These are phyloP conservation scores for Bertia moriformis DNA, from an alignment of 2,329 filamentous ascomycete genomes.

Conservation along the genomic window DNA sequence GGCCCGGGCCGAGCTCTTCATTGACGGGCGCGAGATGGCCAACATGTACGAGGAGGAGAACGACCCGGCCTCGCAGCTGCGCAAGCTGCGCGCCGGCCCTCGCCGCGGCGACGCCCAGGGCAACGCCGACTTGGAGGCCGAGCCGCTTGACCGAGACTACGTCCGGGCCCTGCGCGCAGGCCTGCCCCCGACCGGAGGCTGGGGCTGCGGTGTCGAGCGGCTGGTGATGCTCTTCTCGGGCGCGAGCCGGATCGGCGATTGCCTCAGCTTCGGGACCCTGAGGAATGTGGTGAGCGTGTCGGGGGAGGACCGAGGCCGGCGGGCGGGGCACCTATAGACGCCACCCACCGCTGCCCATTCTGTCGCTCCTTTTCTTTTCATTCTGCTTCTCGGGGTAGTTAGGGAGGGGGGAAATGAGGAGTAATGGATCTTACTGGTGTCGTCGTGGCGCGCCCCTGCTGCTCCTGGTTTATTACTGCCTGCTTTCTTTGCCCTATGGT, in stretches of 20 bases:
- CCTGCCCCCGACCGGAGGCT: conserved; percentile 83
- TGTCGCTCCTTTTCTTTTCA: too few relatives aligned
- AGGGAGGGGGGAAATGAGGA: too few relatives aligned
- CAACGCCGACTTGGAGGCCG: conserved; percentile 26
- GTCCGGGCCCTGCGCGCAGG: conserved; percentile 74
- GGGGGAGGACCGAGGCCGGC: too few relatives aligned
- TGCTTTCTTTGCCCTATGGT: too few relatives aligned
- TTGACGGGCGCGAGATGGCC: conserved; percentile 66
- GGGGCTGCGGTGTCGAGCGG: conserved; percentile 86
- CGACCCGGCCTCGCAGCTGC: conserved; percentile 68
- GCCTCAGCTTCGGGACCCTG: conserved; percentile 76
- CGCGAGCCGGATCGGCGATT: conserved; percentile 66
- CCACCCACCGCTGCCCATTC: too few relatives aligned
- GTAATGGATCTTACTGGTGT: too few relatives aligned
- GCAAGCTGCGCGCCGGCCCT: conserved; percentile 47
- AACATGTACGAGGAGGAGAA: conserved; percentile 99
- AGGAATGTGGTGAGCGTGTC: conserved; percentile 46
- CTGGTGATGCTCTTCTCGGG: conserved; percentile 83
- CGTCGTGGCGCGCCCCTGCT: too few relatives aligned
- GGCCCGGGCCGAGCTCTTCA: conserved; percentile 73
- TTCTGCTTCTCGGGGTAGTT: too few relatives aligned
- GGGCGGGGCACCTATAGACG: too few relatives aligned
- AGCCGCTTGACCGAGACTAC: conserved; percentile 60
- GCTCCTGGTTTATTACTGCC: too few relatives aligned
- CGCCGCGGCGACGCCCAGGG: conserved; percentile 19